These are phyloP conservation scores for Mortierella sp. DNA, from an alignment of 371 early-diverging fungal species.

Conservation along the genomic window DNA sequence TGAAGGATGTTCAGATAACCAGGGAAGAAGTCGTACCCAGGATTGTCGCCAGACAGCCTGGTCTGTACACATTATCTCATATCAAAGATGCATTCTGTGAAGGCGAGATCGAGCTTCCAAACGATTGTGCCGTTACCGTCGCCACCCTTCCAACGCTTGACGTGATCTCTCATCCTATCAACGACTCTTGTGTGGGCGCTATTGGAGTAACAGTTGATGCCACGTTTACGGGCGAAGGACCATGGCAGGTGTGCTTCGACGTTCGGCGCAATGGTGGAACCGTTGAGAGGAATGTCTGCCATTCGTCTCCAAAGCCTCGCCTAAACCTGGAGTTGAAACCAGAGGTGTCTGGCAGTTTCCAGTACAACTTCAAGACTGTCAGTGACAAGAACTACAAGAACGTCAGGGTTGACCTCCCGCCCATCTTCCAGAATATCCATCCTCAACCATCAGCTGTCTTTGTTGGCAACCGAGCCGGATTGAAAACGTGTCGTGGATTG, in stretches of 20 bases:
- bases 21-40: slow-evolving; percentile 3
- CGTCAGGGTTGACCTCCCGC: slow-evolving; percentile 21
- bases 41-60: slow-evolving; percentile 28
- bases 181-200: slow-evolving; percentile 48
- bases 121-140: slow-evolving; percentile 41
- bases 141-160: slow-evolving; percentile 38
- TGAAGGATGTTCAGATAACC: slow-evolving; percentile 24
- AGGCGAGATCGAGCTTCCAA: slow-evolving; percentile 29
- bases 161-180: slow-evolving; percentile 35
- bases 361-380: slow-evolving; percentile 42
- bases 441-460: slow-evolving; percentile 45
- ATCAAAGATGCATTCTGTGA: slow-evolving; percentile 41
- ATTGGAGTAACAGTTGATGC: slow-evolving; percentile 46
- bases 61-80: slow-evolving; percentile 35
- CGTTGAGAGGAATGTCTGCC: slow-evolving; percentile 17
- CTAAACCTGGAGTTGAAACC: slow-evolving; percentile 39
- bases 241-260: slow-evolving; percentile 43
- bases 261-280: slow-evolving; percentile 21
- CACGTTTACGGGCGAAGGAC: slow-evolving; percentile 47
- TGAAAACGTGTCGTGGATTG: slow-evolving; percentile 33
- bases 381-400: slow-evolving; percentile 38
- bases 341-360: slow-evolving; percentile 28
- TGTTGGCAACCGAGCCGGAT: slow-evolving; percentile 9
- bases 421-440: slow-evolving; percentile 45
- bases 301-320: slow-evolving; percentile 38